Evolutionary conservation across 345 rosid genomes (phyloP), one percentile per base, ranked within the genome.

Genomic region (Bruguiera sexangula): DNA sequence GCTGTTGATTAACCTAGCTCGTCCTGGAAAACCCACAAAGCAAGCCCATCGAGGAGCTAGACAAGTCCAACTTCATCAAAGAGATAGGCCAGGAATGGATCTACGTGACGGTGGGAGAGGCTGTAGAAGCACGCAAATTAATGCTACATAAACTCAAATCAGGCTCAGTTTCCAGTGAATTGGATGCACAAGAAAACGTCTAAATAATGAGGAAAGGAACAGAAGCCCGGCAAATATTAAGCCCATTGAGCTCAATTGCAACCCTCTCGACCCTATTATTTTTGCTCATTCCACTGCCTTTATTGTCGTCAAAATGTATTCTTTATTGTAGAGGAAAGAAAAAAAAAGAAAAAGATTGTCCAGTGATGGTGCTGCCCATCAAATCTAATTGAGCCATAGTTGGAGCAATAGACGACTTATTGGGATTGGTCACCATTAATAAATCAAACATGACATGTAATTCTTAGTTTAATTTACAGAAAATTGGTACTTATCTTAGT

Each of bases 121-220:
- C 24, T 24, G 24, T 24, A 24, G 76, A 64, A 48, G 80, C 76
- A 43, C 71, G 76, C 73, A 62, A 67, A 34, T 71, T 71, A 53
- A 62, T 67, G 69, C 56, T 76, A 6, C 80, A 67, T 36, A 26
- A 26, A 31, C 36, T 60, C 66, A 76, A 76, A 58, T 46, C 64
- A 26, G 63, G 26, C 26, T 69, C 51, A 19, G 69, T 46, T 26
- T 6, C 67, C 4, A 56, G 6, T 24, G 63, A 66, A 58, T 9
- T 50, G 2, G 74, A 61, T 31, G 63, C 58, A 18, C 68, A 70
- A 27, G 51, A 60, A 21, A 76, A 66, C 22, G 79, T 66, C 4
- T 76, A 37, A 59, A 36, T 15, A 19, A 53, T 53, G 2, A 4
- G 11, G 18, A 34, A 34, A 22, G n/a, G 62, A 24, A 11, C 15